Evolutionary conservation across 2,329 filamentous ascomycete species (phyloP).

Genomic region (Aspergillus candidus): DNA sequence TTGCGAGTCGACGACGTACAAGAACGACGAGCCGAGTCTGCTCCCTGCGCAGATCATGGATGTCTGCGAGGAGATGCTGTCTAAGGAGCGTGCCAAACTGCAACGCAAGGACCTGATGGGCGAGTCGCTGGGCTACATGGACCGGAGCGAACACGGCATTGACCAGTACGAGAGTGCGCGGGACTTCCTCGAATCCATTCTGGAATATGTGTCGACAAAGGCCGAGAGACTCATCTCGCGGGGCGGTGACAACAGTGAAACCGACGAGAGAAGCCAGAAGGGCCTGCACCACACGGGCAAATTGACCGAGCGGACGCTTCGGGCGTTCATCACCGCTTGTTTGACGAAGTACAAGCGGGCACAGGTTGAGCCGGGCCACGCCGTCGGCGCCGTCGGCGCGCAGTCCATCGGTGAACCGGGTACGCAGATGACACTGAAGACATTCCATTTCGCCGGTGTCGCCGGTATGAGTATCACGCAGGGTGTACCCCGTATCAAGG

Average conservation of each 20-base stretch:
- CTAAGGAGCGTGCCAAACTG: conserved; percentile 61
- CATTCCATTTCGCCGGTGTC: conserved; percentile 99
- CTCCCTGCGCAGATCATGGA: conserved; percentile 66
- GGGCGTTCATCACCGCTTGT: conserved; percentile 72
- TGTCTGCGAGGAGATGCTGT: conserved; percentile 63
- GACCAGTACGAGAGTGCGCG: conserved; percentile 78
- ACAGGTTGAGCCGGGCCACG: conserved; percentile 88
- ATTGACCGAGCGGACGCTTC: conserved; percentile 67
- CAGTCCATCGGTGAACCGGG: conserved; percentile 98
- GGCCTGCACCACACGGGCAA: conserved; percentile 69
- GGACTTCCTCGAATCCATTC: conserved; percentile 72
- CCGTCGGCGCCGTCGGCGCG: conserved; percentile 90
- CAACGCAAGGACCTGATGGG: conserved; percentile 56
- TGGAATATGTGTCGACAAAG: conserved; percentile 61
- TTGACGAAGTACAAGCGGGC: conserved; percentile 86
- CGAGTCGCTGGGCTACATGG: conserved; percentile 61
- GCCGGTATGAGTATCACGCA: conserved; percentile 99
- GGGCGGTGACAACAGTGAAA: conserved; percentile 26
- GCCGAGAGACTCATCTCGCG: conserved; percentile 53
- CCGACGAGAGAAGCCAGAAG: conserved; percentile 27
- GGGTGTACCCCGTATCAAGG: conserved; percentile 98
- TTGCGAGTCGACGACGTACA: conserved; percentile 66
- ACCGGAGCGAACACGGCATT: conserved; percentile 59
- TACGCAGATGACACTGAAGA: conserved; percentile 98
- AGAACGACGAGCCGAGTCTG: conserved; percentile 68